Conservation (phyloP, 768 basidiomycete species). For the Chiua virens region DNA sequence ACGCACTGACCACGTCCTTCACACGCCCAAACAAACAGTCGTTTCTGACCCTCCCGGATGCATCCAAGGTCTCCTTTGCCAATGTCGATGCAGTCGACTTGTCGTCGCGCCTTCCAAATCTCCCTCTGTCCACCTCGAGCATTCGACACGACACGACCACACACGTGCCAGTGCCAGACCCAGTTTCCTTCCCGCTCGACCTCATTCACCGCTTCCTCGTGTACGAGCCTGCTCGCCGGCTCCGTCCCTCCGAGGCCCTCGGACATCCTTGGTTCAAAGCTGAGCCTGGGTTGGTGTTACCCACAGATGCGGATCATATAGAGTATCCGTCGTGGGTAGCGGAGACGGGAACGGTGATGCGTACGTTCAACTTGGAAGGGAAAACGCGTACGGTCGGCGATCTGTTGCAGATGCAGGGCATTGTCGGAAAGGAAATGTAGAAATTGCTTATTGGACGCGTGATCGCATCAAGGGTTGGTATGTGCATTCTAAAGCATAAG, state of each 20-base stretch:
- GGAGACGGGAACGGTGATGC: neutral
- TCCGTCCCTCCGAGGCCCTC: constrained; percentile 51
- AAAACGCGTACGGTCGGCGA: constrained; percentile 22
- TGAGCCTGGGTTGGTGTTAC: constrained; percentile 42
- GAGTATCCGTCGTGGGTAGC: neutral
- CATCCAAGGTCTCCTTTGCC: constrained; percentile 61
- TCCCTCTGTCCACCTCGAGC: constrained; percentile 38
- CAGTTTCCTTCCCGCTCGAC: constrained; percentile 41
- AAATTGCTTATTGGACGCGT: too few species aligned
- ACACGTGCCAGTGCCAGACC: constrained; percentile 5
- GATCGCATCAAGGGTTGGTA: too few species aligned
- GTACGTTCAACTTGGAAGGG: constrained; percentile 21
- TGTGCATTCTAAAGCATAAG: too few species aligned
- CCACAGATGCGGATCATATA: constrained; percentile 32
- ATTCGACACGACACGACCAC: constrained; percentile 7
- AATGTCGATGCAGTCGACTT: constrained; percentile 52
- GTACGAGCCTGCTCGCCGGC: constrained; percentile 54
- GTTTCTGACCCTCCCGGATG: constrained; percentile 62
- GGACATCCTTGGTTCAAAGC: constrained; percentile 57
- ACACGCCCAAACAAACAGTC: constrained; percentile 38
- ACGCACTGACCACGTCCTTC: too few species aligned
- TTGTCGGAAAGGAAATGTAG: too few species aligned
- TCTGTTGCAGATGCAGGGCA: constrained; percentile 15
- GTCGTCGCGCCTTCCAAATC: constrained; percentile 55
- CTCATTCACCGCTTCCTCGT: constrained; percentile 58